A percentile compares a stretch with the other conserved stretches of the same genome.
Conservation (phyloP, 2,329 filamentous ascomycete genomes). For the Eurotiales sp. region DNA sequence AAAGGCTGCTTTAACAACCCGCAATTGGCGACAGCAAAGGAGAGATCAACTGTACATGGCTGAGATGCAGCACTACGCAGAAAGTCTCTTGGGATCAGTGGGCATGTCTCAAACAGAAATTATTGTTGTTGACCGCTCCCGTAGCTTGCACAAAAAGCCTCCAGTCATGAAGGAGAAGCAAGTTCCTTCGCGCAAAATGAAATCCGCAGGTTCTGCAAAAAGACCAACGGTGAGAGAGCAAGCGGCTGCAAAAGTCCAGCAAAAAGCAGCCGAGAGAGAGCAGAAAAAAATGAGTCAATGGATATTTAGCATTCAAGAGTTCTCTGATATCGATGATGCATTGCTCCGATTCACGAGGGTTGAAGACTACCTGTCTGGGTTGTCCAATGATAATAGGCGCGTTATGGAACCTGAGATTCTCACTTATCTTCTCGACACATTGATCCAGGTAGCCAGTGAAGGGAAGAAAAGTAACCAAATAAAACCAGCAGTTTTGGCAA, state of each 20-base stretch:
- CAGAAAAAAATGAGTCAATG: conserved; percentile 1
- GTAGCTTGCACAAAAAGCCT: neutral
- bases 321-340: neutral
- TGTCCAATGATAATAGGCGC: conserved; percentile 1
- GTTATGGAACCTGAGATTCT: conserved; percentile 1
- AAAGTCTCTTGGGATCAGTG: conserved; percentile 3
- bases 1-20: neutral
- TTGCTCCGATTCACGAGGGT: neutral
- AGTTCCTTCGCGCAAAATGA: neutral
- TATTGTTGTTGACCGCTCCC: neutral
- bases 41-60: conserved; percentile 4
- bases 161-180: neutral
- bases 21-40: neutral
- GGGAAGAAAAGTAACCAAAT: neutral
- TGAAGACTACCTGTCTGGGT: neutral
- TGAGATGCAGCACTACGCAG: conserved; percentile 2
- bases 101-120: neutral
- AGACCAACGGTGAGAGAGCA: neutral
- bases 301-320: neutral
- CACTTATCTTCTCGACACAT: neutral
- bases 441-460: neutral
- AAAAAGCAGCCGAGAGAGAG: neutral
- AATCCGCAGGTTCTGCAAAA: neutral
- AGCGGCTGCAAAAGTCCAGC: neutral
- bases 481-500: neutral